Conservation (phyloP, 169 alveolate species). For the Cryptosporidium viatorum region DNA sequence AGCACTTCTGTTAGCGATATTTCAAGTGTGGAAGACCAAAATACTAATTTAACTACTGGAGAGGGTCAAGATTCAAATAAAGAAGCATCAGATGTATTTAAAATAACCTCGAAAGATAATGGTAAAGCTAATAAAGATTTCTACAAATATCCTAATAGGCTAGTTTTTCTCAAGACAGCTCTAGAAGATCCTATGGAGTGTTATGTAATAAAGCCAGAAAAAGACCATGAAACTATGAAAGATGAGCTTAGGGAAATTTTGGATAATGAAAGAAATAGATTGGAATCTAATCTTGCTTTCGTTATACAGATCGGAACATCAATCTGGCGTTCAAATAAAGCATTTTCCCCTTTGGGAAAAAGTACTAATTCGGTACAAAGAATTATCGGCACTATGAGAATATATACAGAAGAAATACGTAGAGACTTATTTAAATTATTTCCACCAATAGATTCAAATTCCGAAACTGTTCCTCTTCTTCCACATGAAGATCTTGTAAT, state of each 20-base stretch:
- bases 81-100: background rate
- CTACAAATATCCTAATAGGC: constrained; percentile 31
- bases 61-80: background rate
- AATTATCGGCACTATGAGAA: constrained; percentile 31
- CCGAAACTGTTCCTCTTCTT: constrained; percentile 3
- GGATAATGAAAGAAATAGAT: constrained; percentile 49
- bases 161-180: constrained; percentile 43
- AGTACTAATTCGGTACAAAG: constrained; percentile 11
- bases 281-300: constrained; percentile 62
- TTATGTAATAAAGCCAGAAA: constrained; percentile 7
- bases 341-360: constrained; percentile 49
- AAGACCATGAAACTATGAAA: background rate
- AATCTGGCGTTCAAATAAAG: constrained; percentile 45
- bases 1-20: background rate
- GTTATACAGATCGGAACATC: constrained; percentile 25
- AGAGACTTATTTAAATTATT: constrained; percentile 23
- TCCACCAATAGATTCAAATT: background rate
- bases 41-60: background rate
- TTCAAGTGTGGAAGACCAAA: background rate
- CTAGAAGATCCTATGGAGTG: constrained; percentile 43
- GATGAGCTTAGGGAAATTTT: constrained; percentile 43
- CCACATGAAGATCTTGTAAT: constrained; percentile 27
- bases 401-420: constrained; percentile 59
- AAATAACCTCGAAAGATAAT: background rate
- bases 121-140: background rate